Percentiles rank a stretch among this genome's conserved stretches.
These are phyloP conservation scores for Metarhizium rileyi DNA, from an alignment of 2,329 filamentous ascomycete species.

Conservation along the genomic window DNA sequence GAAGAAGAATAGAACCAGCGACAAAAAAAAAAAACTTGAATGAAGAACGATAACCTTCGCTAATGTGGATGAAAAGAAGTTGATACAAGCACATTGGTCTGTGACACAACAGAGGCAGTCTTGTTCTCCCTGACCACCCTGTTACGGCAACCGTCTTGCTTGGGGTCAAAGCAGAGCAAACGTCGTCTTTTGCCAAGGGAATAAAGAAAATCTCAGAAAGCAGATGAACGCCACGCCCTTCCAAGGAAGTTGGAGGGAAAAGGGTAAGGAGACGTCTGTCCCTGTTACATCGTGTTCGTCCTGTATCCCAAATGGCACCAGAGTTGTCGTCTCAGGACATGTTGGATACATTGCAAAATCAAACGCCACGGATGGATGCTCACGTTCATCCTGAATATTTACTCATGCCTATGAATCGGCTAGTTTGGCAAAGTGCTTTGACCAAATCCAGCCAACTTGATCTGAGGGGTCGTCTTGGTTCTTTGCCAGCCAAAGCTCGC, in stretches of 20 bases:
- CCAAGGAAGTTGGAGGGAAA: not conserved
- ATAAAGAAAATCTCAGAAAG: not conserved
- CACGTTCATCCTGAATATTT: not conserved
- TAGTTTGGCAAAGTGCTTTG: conserved; percentile 81
- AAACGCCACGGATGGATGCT: not conserved
- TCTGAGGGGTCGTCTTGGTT: conserved; percentile 84
- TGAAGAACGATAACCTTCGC: not conserved
- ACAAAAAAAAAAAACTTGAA: not conserved
- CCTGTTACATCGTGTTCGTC: conserved; percentile 4
- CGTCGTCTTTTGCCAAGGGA: not conserved
- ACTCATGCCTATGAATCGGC: conserved; percentile 36
- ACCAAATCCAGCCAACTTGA: conserved; percentile 96
- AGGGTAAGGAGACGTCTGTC: not conserved
- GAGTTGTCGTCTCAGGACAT: not conserved
- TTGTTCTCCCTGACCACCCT: not conserved
- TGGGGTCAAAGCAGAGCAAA: not conserved
- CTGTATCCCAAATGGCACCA: not conserved
- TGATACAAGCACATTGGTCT: not conserved
- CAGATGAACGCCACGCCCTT: not conserved
- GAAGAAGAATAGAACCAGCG: not conserved
- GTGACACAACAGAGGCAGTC: not conserved
- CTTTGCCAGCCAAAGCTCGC: conserved; percentile 92
- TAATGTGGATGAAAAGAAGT: not conserved
- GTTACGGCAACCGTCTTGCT: not conserved
- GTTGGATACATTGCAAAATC: not conserved